phyloP scores from a whole-genome alignment of 2,329 filamentous ascomycete genomes.

The Nemania sp. region DNA sequence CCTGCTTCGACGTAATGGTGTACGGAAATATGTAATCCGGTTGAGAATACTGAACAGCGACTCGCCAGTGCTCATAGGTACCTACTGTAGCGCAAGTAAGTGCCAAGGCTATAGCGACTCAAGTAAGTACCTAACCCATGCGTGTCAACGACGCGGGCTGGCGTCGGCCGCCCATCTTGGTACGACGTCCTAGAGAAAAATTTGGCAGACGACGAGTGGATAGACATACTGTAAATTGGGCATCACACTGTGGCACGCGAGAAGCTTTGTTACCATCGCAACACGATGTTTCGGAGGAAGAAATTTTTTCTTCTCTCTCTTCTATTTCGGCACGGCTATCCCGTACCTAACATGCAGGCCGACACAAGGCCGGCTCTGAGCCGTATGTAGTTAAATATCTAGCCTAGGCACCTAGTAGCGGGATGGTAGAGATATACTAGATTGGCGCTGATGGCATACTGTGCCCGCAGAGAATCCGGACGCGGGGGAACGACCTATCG shows the following conservation, averaged over 20 bases:
- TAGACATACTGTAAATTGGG: slow-evolving; percentile 1
- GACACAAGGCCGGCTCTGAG: slow-evolving; percentile 2
- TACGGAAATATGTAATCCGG: neutral
- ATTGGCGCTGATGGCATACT: slow-evolving; percentile 10
- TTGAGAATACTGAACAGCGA: too few species aligned
- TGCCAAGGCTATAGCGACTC: too few species aligned
- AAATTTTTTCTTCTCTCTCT: slow-evolving; percentile 2
- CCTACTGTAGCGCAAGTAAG: too few species aligned
- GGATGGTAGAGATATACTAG: neutral
- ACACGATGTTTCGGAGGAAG: slow-evolving; percentile 4
- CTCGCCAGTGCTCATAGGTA: too few species aligned
- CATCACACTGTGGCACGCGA: slow-evolving; percentile 2
- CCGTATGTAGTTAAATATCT: neutral
- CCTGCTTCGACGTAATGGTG: neutral
- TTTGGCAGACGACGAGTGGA: neutral
- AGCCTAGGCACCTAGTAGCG: neutral
- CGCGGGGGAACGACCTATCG: too few species aligned
- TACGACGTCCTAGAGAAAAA: neutral
- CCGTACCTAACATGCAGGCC: neutral
- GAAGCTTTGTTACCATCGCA: slow-evolving; percentile 6
- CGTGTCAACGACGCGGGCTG: neutral
- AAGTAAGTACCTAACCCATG: neutral
- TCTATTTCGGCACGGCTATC: neutral
- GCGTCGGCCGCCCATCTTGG: slow-evolving; percentile 6
- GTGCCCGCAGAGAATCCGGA: neutral